phyloP scores from a whole-genome alignment of 108 stramenopile genomes.

The Fragilaria crotonensis region DNA sequence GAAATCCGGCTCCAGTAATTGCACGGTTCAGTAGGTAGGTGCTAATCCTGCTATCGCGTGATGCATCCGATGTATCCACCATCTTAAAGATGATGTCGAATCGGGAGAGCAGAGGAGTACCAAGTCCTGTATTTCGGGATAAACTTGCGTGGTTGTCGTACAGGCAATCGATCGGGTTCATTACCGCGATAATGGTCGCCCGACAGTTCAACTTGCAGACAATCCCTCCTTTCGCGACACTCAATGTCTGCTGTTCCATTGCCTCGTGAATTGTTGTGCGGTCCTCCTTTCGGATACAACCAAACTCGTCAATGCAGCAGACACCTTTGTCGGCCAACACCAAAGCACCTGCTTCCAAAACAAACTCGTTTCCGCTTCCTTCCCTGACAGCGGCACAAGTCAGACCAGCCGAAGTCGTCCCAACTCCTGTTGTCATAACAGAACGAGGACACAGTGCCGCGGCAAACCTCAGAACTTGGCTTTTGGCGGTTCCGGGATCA shows the following conservation, averaged over 20 bases:
- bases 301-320: slow-evolving; percentile 97
- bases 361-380: slow-evolving; percentile 81
- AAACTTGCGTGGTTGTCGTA: slow-evolving; percentile 67
- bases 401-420: slow-evolving; percentile 96
- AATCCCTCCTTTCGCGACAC: slow-evolving; percentile 96
- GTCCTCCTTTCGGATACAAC: slow-evolving; percentile 76
- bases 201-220: slow-evolving; percentile 93
- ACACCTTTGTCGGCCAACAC: slow-evolving; percentile 95
- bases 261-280: slow-evolving; percentile 95
- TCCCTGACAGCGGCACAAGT: slow-evolving; percentile 97
- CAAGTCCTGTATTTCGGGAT: slow-evolving; percentile 89
- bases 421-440: slow-evolving; percentile 95
- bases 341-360: slow-evolving; percentile 95
- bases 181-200: slow-evolving; percentile 90
- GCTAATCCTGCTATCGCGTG: slow-evolving; percentile 71
- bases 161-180: slow-evolving; percentile 85
- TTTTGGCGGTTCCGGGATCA: slow-evolving; percentile 65
- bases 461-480: slow-evolving; percentile 93
- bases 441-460: slow-evolving; percentile 85
- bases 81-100: slow-evolving; percentile 94
- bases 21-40: slow-evolving; percentile 86
- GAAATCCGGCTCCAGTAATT: slow-evolving; percentile 49
- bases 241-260: slow-evolving; percentile 98
- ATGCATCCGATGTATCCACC: slow-evolving; percentile 71
- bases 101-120: slow-evolving; percentile 90